Conservation (phyloP, 2,329 filamentous ascomycete genomes). For the Diaporthe sp. region DNA sequence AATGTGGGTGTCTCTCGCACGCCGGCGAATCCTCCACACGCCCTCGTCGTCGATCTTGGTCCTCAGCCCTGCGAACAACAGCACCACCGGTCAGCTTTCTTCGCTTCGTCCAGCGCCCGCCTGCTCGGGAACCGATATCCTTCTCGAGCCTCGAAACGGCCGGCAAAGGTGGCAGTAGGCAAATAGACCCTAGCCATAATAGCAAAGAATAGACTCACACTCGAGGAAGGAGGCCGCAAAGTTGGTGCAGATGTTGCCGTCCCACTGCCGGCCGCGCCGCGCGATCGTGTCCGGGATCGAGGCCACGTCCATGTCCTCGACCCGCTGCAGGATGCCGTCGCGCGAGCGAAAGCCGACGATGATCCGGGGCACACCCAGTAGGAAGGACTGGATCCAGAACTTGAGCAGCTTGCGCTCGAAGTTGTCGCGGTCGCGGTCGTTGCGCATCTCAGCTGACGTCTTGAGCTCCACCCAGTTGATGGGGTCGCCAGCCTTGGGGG, state of each 20-base stretch:
- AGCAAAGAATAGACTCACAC: slow-evolving; percentile 65
- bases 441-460: slow-evolving; percentile 81
- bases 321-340: slow-evolving; percentile 76
- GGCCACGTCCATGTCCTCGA: slow-evolving; percentile 86
- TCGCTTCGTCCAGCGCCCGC: not conserved
- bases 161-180: not conserved
- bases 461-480: slow-evolving; percentile 97
- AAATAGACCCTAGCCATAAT: not conserved
- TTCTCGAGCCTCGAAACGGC: not conserved
- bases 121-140: not conserved
- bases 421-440: slow-evolving; percentile 76
- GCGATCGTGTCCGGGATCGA: slow-evolving; percentile 83
- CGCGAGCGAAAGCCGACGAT: slow-evolving; percentile 88
- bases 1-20: slow-evolving; percentile 73
- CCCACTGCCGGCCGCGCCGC: slow-evolving; percentile 80
- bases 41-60: slow-evolving; percentile 76
- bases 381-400: slow-evolving; percentile 96
- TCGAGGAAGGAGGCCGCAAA: slow-evolving; percentile 84
- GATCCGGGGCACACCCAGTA: slow-evolving; percentile 92
- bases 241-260: slow-evolving; percentile 94
- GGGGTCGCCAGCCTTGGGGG: slow-evolving; percentile 71
- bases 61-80: slow-evolving; percentile 67
- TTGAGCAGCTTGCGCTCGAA: slow-evolving; percentile 94
- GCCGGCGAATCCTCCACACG: slow-evolving; percentile 84
- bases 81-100: not conserved